phyloP scores from a whole-genome alignment of 805 yeast species.

The Schwanniomyces occidentalis region DNA sequence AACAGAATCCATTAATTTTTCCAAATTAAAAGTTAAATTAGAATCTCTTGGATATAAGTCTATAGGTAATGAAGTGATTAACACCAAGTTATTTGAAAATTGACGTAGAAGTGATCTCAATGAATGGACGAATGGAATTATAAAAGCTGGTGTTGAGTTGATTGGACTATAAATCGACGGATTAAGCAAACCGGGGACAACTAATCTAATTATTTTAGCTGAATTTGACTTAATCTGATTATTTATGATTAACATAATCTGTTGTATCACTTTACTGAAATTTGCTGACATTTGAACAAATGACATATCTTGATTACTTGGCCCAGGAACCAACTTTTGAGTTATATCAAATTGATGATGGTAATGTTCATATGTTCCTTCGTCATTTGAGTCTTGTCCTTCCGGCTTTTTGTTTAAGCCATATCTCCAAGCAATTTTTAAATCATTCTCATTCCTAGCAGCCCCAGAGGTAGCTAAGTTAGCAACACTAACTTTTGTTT shows the following conservation, averaged over 20 bases:
- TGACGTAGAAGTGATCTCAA: constrained; percentile 54
- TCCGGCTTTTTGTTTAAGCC: constrained; percentile 43
- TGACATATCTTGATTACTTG: constrained; percentile 60
- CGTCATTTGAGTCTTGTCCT: constrained; percentile 24
- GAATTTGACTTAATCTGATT: constrained; percentile 39
- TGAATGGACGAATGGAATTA: constrained; percentile 62
- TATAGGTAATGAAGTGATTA: constrained; percentile 58
- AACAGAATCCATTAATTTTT: constrained; percentile 63
- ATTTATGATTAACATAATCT: constrained; percentile 41
- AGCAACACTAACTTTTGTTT: constrained; percentile 65
- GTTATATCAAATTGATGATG: constrained; percentile 76
- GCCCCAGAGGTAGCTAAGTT: constrained; percentile 39
- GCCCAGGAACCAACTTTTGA: constrained; percentile 64
- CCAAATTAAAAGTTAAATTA: constrained; percentile 49
- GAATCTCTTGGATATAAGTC: constrained; percentile 63
- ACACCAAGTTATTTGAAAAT: constrained; percentile 45
- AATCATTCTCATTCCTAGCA: constrained; percentile 36
- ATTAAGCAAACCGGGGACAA: constrained; percentile 75
- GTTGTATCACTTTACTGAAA: constrained; percentile 27
- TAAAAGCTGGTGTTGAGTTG: constrained; percentile 43
- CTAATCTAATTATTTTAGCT: constrained; percentile 57
- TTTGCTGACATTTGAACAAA: constrained; percentile 44
- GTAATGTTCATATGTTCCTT: constrained; percentile 49
- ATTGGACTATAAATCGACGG: constrained; percentile 70
- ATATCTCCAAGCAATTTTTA: constrained; percentile 95